phyloP scores from a whole-genome alignment of 75 land plant species.

The Ceratopteris richardii region DNA sequence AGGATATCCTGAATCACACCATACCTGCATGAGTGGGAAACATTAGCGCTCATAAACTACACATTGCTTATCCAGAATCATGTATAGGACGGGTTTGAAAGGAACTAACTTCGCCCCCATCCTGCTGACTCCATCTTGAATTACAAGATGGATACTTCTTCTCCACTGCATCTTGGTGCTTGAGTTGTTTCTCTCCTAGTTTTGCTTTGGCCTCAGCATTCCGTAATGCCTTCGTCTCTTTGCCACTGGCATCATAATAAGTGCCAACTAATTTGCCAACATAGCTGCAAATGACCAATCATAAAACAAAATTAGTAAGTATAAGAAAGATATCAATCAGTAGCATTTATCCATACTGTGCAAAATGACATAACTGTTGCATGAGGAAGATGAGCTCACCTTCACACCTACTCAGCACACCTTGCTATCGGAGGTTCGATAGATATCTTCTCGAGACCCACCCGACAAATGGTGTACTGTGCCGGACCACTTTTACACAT shows the following conservation, averaged over 20 bases:
- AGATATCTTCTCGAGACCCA: too few species aligned
- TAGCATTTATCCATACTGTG: too few species aligned
- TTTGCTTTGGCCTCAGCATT: constrained; percentile 73
- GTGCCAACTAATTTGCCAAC: constrained; percentile 82
- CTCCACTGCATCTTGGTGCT: constrained; percentile 71
- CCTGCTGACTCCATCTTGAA: constrained; percentile 82
- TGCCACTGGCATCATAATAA: constrained; percentile 70
- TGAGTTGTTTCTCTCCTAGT: constrained; percentile 55
- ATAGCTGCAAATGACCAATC: constrained; percentile 28
- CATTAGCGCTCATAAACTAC: constrained; percentile 1
- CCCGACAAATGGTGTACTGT: too few species aligned
- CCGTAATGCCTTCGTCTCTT: constrained; percentile 68
- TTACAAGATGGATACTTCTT: constrained; percentile 70
- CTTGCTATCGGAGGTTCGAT: too few species aligned
- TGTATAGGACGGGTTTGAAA: too few species aligned
- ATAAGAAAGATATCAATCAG: neutral
- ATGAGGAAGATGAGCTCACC: too few species aligned
- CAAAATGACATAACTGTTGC: too few species aligned
- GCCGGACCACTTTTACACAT: too few species aligned
- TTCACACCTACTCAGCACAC: too few species aligned
- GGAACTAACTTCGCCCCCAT: constrained; percentile 77
- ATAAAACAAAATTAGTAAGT: neutral
- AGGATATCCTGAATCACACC: constrained; percentile 89
- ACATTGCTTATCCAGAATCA: neutral
- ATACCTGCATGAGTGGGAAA: constrained; percentile 43